Percentiles rank a stretch among this genome's conserved stretches.
Evolutionary conservation across 805 yeast species (phyloP).

Genomic region (Kazachstania viticola): DNA sequence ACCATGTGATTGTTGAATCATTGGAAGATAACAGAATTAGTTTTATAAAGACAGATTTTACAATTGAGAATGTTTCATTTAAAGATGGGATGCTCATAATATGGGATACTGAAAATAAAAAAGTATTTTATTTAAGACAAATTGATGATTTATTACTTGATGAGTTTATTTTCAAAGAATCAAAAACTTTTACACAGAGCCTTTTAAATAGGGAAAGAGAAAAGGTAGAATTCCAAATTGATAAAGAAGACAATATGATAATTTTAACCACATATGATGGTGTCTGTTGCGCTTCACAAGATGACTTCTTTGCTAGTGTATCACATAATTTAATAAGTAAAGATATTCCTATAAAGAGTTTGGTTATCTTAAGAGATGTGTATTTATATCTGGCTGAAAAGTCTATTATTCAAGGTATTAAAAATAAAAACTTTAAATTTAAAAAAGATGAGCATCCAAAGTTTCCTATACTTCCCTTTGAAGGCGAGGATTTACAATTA

Average conservation of each 20-base stretch:
- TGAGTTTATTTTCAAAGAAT: not conserved
- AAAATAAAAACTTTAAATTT: too few species aligned
- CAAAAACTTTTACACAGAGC: not conserved
- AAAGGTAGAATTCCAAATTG: not conserved
- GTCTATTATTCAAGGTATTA: slow-evolving; percentile 1
- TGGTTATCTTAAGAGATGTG: not conserved
- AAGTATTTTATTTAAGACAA: not conserved
- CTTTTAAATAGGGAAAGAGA: not conserved
- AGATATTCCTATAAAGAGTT: slow-evolving; percentile 1
- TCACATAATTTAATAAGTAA: not conserved
- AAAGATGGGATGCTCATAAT: not conserved
- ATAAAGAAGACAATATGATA: not conserved
- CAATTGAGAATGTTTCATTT: not conserved
- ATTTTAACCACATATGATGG: not conserved
- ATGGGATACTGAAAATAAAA: not conserved
- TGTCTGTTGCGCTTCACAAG: not conserved
- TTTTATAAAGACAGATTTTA: not conserved
- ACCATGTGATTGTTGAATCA: not conserved
- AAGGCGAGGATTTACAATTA: slow-evolving; percentile 1
- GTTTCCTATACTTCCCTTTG: too few species aligned
- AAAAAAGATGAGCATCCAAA: too few species aligned
- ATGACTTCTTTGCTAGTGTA: not conserved
- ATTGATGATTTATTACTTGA: not conserved
- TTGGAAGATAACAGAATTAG: not conserved
- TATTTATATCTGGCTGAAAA: slow-evolving; percentile 1